A percentile compares a stretch with the other conserved stretches of the same genome.
phyloP scores from a whole-genome alignment of 306 rosid genomes.

The Sindora glabra region DNA sequence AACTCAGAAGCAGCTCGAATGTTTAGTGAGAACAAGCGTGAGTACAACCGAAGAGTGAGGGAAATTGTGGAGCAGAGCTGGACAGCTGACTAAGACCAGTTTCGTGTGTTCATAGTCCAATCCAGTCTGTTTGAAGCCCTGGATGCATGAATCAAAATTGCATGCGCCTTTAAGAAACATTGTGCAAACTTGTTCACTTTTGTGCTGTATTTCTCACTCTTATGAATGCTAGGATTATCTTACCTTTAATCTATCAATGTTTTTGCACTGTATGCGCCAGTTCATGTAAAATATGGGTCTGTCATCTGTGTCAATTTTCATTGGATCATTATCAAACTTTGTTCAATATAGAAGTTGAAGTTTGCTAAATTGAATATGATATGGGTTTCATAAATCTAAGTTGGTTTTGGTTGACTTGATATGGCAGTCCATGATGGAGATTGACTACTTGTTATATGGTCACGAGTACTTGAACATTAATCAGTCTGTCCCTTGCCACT shows the following conservation, averaged over 20 bases:
- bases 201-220: conserved; percentile 22
- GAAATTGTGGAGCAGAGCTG: conserved; percentile 95
- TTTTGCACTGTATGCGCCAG: conserved; percentile 8
- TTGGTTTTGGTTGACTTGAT: neutral
- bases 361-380: conserved; percentile 10
- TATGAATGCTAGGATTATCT: conserved; percentile 18
- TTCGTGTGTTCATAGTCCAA: neutral
- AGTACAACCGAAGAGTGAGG: conserved; percentile 82
- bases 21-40: conserved; percentile 88
- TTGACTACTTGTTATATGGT: too few species aligned
- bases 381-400: neutral
- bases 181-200: conserved; percentile 31
- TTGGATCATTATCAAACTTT: conserved; percentile 22
- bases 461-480: too few species aligned
- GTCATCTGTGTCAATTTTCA: conserved; percentile 17
- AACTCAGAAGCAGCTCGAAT: conserved; percentile 94
- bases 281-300: conserved; percentile 32
- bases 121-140: conserved; percentile 13
- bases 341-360: conserved; percentile 19
- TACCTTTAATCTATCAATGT: conserved; percentile 15
- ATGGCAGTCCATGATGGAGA: too few species aligned
- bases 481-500: too few species aligned
- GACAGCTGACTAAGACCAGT: conserved; percentile 66
- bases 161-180: conserved; percentile 19
- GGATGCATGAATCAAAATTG: conserved; percentile 24